Conservation (phyloP, 2,329 filamentous ascomycete species). For the Diaporthe australafricana region DNA sequence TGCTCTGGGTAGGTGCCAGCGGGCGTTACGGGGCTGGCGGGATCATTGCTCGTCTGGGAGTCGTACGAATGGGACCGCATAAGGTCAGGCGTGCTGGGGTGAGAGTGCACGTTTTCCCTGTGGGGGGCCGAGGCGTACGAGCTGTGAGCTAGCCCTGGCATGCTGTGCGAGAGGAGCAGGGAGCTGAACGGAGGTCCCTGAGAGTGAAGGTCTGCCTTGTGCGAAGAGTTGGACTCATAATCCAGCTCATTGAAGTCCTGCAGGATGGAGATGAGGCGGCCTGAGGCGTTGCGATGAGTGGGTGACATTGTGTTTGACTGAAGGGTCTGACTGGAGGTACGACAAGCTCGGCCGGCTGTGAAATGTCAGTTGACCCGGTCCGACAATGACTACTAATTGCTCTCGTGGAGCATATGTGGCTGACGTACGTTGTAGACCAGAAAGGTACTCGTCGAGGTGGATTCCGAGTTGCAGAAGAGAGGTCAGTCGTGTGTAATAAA, state of each 20-base stretch:
- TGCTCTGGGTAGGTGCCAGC: slow-evolving; percentile 51
- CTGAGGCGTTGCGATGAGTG: slow-evolving; percentile 32
- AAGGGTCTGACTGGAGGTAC: not conserved
- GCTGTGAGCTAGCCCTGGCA: slow-evolving; percentile 11
- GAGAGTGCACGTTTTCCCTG: slow-evolving; percentile 47
- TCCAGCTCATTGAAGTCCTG: slow-evolving; percentile 28
- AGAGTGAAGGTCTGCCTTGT: not conserved
- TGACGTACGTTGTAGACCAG: slow-evolving; percentile 1
- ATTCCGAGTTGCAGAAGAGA: not conserved
- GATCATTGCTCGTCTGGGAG: slow-evolving; percentile 67
- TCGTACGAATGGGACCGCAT: slow-evolving; percentile 71
- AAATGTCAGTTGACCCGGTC: not conserved
- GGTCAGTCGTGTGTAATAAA: not conserved
- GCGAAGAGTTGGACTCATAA: slow-evolving; percentile 12
- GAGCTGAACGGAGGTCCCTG: not conserved
- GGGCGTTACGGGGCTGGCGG: slow-evolving; percentile 67
- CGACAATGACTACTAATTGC: not conserved
- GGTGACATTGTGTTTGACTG: slow-evolving; percentile 25
- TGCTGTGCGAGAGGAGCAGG: slow-evolving; percentile 1
- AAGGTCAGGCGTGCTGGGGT: slow-evolving; percentile 67
- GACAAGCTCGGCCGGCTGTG: not conserved
- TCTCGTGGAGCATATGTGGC: not conserved
- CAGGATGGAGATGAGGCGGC: slow-evolving; percentile 34
- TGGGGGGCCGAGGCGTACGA: slow-evolving; percentile 9
- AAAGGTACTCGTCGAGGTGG: not conserved